Conservation (phyloP, 441 rosid genomes). For the Populus hybrid region DNA sequence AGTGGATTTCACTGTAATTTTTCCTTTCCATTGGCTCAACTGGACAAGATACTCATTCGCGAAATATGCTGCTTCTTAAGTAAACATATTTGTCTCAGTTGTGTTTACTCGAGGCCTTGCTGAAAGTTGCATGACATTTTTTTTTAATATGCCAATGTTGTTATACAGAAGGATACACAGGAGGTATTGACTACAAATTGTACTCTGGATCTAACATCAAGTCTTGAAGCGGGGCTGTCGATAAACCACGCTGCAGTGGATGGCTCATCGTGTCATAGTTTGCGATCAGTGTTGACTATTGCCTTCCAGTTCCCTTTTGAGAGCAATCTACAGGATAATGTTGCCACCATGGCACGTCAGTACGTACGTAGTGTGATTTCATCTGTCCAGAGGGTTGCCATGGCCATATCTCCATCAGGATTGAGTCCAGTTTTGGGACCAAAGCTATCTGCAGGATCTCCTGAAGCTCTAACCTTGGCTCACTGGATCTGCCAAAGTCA, state of each 20-base stretch:
- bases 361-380: slow-evolving; percentile 77
- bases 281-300: slow-evolving; percentile 85
- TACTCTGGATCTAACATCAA: slow-evolving; percentile 88
- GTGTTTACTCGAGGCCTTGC: neutral
- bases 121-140: neutral
- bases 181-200: slow-evolving; percentile 55
- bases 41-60: neutral
- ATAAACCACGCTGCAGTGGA: slow-evolving; percentile 52
- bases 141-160: slow-evolving; percentile 13
- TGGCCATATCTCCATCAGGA: slow-evolving; percentile 92
- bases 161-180: slow-evolving; percentile 57
- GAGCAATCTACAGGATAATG: slow-evolving; percentile 80
- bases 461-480: slow-evolving; percentile 83
- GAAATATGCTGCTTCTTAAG: neutral
- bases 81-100: neutral
- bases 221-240: slow-evolving; percentile 82
- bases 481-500: slow-evolving; percentile 89
- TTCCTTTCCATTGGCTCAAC: neutral
- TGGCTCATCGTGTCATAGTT: slow-evolving; percentile 36
- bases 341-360: slow-evolving; percentile 34
- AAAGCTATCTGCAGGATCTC: slow-evolving; percentile 68
- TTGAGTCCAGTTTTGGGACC: slow-evolving; percentile 59
- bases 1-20: neutral
- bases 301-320: slow-evolving; percentile 98
- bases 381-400: slow-evolving; percentile 96